Evolutionary conservation across 2,329 filamentous ascomycete genomes (phyloP), one percentile per base, ranked within the genome.

Genomic region (Westerdykella ornata): DNA sequence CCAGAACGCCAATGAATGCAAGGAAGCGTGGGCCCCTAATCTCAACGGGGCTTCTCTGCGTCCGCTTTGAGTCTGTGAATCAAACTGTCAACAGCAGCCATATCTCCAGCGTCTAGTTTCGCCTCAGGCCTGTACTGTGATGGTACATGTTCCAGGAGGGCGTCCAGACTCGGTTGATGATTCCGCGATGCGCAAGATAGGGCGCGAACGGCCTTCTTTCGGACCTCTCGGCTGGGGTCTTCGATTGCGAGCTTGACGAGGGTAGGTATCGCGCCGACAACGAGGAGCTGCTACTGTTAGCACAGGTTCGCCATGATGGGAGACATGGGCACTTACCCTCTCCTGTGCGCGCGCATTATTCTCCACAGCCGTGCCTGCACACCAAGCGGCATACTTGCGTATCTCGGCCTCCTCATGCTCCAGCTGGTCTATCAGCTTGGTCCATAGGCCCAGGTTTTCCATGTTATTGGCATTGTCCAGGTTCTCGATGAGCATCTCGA

Each of bases 391-490:
- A 78, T 88, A 88, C 56, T 75, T 80, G 49, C 89, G 75, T 58
- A 95, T 72, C 48, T 92, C 85, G 5, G 74, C 62, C 59, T 92
- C 83, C 9, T 77, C 73, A 56, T 82, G 75, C 37, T 74, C 72
- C 12, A 98, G 73, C 48, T 84, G 79, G 7, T 74, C 68, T 9
- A 96, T 72, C 30, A 98, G 72, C 8, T 87, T 87, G 9, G 78
- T 76, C 92, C 92, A 98, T 22, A 97, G 74, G 5, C 77, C 76
- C 15, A 96, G 71, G 19, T 77, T 77, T 51, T 81, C 81, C 54
- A 98, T 78, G 69, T 96, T 94, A 73, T 97, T 98, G 44, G 92
- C 90, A 66, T 98, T 98, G 74, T 98, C 92, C 55, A 97, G 52
- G 35, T 54, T 46, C 41, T 56, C 45, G 20, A 59, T 51, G 20